Base-by-base conservation (phyloP, 345 rosid species). In the Orychophragmus violaceus region DNA sequence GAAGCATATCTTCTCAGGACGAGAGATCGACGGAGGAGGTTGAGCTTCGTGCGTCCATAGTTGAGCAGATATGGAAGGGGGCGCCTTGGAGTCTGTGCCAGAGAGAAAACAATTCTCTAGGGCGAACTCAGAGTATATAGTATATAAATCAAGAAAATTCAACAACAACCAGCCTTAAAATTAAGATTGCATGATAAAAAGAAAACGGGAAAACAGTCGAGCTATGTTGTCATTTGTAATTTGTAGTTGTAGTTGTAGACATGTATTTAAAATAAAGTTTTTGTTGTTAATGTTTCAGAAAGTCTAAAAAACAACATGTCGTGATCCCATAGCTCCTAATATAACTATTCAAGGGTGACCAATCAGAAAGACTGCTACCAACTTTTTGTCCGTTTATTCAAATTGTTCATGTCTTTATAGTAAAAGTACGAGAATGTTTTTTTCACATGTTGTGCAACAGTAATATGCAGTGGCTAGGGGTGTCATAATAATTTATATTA, bases 371-470 rank as follows among this genome's bases (percentile, higher is more conserved):
- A 50, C 30, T 23, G 21, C 33, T 46, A 64, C 30, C 8, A 46
- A 46, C 25, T 39, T 17, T 51, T 12, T 55, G 60, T 39, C 28
- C 17, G 10, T 51, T 51, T 24, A 41, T 52, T 52, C 37, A 51
- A 52, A 41, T 25, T 53, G 62, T 41, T 52, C 53, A 66, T 27
- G 50, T 66, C 39, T 29, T 37, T 45, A 21, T 46, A 48, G 59
- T 64, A 66, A 14, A 30, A n/a, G 18, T 44, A 29, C 46, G 21
- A 67, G 12, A 66, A 66, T 56, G 55, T 56, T 57, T 42, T 57
- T 42, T 68, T 56, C 33, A 29, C 55, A 17, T 46, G 29, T 48
- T 59, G 39, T 29, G 22, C 61, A 63, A 44, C 62, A 29, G n/a
- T n/a, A n/a, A n/a, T n/a, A n/a, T n/a, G n/a, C n/a, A n/a, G n/a